Evolutionary conservation across 2,329 filamentous ascomycete genomes (phyloP).

Genomic region (Chrysoporthe cubensis): DNA sequence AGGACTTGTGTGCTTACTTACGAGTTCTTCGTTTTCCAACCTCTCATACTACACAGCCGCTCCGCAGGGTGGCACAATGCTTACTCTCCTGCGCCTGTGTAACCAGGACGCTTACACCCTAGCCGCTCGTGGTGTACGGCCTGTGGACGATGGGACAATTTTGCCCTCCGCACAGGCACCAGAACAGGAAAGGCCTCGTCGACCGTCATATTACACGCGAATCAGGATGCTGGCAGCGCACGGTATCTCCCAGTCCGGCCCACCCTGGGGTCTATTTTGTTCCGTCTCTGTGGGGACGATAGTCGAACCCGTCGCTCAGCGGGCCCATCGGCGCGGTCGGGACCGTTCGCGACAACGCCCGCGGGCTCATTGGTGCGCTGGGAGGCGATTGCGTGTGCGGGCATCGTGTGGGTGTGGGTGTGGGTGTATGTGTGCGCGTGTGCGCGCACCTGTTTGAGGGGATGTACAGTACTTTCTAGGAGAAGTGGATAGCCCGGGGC

Average conservation of each 20-base stretch:
- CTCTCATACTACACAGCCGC: constrained; percentile 2
- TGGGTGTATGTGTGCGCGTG: background rate
- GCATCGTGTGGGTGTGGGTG: background rate
- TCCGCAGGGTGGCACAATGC: constrained; percentile 1
- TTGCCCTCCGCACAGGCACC: background rate
- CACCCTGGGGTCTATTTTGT: background rate
- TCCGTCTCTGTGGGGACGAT: background rate
- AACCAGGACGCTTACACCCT: background rate
- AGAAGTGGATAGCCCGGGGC: background rate
- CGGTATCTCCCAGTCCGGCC: background rate
- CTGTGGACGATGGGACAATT: background rate
- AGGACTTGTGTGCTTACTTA: background rate
- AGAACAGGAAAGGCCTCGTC: background rate
- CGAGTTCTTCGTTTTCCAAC: background rate
- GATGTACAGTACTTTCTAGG: constrained; percentile 3
- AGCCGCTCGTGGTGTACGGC: constrained; percentile 5
- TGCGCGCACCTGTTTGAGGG: background rate
- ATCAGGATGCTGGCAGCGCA: background rate
- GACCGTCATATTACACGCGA: background rate
- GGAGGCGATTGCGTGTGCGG: background rate
- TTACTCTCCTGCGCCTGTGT: background rate
- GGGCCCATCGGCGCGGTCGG: background rate
- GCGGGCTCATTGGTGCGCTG: too few species aligned
- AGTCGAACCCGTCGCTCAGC: background rate
- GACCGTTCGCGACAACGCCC: background rate